Evolutionary conservation across 371 early-diverging fungal genomes (phyloP), one percentile per base, ranked within the genome.

Genomic region (Cokeromyces recurvatus): DNA sequence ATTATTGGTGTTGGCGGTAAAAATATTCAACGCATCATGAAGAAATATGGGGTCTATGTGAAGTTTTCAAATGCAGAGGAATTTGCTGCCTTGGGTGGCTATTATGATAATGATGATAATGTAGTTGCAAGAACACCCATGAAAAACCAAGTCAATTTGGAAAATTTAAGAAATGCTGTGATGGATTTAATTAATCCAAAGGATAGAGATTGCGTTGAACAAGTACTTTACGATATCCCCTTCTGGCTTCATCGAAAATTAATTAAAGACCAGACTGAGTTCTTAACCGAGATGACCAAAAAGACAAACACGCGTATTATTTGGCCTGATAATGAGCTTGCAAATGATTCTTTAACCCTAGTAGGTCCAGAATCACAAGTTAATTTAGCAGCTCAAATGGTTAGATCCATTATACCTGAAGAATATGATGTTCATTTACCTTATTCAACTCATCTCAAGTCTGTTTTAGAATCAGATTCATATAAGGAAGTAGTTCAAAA

Each of bases 1-100:
- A 92, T 96, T 52, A 96, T 96, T 53, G 96, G 96, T 19, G 89
- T 87, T 15, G 92, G 91, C 4, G 96, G 96, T 52, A 94, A 92
- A 60, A 91, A 92, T 66, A 94, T 96, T 48, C 94, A 94, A 53
- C 75, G 86, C 37, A 91, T 94, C 58, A 96, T 96, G 97, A 96
- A 93, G 48, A 88, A 90, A 53, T 91, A 85, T 55, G 94, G 93
- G 17, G 95, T 96, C 2, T 94, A 92, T 57, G 92, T 96, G 47
- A 96, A 94, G 64, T 94, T 94, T 59, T 83, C 84, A 25, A 90
- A 85, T 46, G 79, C 85, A 0, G 90, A 90, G 42, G 92, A 92
- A 52, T 86, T 81, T 59, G 81, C 82, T 14, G 68, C 74, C 1
- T 54, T 88, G 5, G 91, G 91, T 7, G 92, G 91, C 1, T 88